These are phyloP conservation scores for Macadamia integrifolia DNA, from an alignment of 164 flowering plant genomes.

Conservation along the genomic window DNA sequence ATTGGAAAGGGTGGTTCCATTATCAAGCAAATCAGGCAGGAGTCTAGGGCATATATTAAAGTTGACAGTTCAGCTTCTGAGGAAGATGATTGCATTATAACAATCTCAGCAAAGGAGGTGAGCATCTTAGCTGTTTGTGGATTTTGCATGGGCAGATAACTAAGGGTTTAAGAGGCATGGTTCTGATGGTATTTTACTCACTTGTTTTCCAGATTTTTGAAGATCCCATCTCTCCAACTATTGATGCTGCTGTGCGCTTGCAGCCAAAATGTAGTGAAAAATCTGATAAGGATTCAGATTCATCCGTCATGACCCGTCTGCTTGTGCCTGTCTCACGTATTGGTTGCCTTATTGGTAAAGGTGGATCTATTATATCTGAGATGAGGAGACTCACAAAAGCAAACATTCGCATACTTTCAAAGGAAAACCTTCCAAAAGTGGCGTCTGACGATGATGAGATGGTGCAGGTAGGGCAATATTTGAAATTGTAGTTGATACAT, in stretches of 20 bases:
- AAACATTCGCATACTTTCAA: constrained; percentile 80
- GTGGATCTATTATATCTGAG: constrained; percentile 83
- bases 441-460: constrained; percentile 92
- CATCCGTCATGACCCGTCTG: constrained; percentile 67
- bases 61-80: constrained; percentile 76
- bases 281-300: constrained; percentile 70
- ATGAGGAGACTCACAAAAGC: constrained; percentile 86
- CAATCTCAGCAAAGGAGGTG: constrained; percentile 81
- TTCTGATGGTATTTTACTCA: background rate
- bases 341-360: constrained; percentile 96
- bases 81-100: constrained; percentile 79
- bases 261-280: constrained; percentile 20
- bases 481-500: background rate
- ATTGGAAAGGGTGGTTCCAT: constrained; percentile 88
- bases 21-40: constrained; percentile 90
- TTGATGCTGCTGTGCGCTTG: constrained; percentile 3
- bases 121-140: background rate
- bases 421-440: constrained; percentile 84
- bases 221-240: constrained; percentile 65
- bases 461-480: constrained; percentile 67
- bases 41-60: constrained; percentile 73
- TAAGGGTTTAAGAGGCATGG: background rate
- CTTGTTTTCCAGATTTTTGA: constrained; percentile 59
- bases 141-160: background rate
- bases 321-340: constrained; percentile 86